These are phyloP conservation scores for Pyrenophora teres DNA, from an alignment of 2,329 filamentous ascomycete species.

Conservation along the genomic window DNA sequence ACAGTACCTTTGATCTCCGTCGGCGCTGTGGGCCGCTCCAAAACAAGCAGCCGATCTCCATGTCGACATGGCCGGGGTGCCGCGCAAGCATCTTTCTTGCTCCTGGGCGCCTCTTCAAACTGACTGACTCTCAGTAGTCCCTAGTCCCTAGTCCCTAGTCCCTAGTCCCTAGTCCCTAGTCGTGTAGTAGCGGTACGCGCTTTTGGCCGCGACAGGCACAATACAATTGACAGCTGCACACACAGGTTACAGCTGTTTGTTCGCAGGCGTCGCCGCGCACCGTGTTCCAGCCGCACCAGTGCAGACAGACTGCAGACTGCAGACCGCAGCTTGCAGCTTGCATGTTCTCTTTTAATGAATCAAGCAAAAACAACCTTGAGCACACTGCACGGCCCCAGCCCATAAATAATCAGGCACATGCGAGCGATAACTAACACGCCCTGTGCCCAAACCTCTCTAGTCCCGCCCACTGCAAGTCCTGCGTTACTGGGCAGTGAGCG, in stretches of 20 bases:
- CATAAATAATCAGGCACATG: conserved; percentile 19
- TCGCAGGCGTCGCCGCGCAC: not conserved
- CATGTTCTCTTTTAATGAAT: conserved; percentile 13
- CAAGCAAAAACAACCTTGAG: conserved; percentile 29
- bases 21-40: conserved; percentile 7
- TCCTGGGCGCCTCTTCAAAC: not conserved
- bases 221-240: not conserved
- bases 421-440: conserved; percentile 27
- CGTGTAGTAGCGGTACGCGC: no score
- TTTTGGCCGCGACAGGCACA: not conserved
- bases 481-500: conserved; percentile 12
- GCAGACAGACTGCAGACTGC: no score
- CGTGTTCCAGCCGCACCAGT: conserved; percentile 4
- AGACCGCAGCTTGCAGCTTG: no score
- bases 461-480: no score
- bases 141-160: no score
- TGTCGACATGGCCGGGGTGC: conserved; percentile 13
- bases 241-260: no score
- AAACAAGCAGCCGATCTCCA: conserved; percentile 11
- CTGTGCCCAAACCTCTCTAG: conserved; percentile 23
- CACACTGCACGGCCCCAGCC: conserved; percentile 25
- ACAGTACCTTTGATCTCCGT: conserved; percentile 9
- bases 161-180: no score
- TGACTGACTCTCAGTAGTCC: no score
- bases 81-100: conserved; percentile 13